A percentile compares a stretch with the other conserved stretches of the same genome.
These are phyloP conservation scores for Globisporangium irregulare DNA, from an alignment of 352 stramenopile genomes.

Conservation along the genomic window DNA sequence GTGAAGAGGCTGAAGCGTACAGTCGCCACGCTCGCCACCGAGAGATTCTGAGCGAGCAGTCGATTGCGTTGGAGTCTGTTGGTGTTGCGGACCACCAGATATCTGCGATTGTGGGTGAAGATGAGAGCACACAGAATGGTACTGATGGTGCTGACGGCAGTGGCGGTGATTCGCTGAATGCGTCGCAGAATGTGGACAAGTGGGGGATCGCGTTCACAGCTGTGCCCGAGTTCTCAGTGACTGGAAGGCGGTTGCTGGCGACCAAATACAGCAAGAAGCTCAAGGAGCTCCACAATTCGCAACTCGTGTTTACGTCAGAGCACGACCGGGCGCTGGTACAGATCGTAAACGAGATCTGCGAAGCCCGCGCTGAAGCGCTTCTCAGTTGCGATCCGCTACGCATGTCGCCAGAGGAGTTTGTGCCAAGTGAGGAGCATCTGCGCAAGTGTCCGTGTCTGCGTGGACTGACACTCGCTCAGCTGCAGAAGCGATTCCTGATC, in stretches of 20 bases:
- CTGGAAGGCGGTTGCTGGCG: slow-evolving; percentile 64
- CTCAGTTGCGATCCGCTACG: slow-evolving; percentile 81
- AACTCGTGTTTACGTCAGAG: slow-evolving; percentile 58
- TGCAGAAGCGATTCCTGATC: slow-evolving; percentile 83
- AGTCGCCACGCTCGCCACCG: slow-evolving; percentile 49
- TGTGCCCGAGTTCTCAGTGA: slow-evolving; percentile 82
- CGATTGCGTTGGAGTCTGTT: neutral
- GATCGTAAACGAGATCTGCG: slow-evolving; percentile 84
- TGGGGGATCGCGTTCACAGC: slow-evolving; percentile 87
- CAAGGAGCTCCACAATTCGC: slow-evolving; percentile 55
- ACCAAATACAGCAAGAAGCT: slow-evolving; percentile 69
- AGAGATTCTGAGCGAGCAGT: slow-evolving; percentile 34
- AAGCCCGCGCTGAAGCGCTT: slow-evolving; percentile 67
- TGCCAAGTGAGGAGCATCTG: slow-evolving; percentile 62
- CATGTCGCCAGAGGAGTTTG: slow-evolving; percentile 81
- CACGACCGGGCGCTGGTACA: slow-evolving; percentile 76
- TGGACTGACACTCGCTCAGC: slow-evolving; percentile 41
- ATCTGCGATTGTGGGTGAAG: slow-evolving; percentile 10
- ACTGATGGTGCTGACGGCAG: neutral
- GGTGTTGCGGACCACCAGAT: neutral
- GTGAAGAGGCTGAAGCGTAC: slow-evolving; percentile 61
- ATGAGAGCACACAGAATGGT: slow-evolving; percentile 6
- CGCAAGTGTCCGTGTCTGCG: slow-evolving; percentile 44
- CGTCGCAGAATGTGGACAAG: slow-evolving; percentile 45
- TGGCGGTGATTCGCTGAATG: slow-evolving; percentile 13